Evolutionary conservation across 1,139 yeast species (phyloP).

Genomic region (Pichia sp.): DNA sequence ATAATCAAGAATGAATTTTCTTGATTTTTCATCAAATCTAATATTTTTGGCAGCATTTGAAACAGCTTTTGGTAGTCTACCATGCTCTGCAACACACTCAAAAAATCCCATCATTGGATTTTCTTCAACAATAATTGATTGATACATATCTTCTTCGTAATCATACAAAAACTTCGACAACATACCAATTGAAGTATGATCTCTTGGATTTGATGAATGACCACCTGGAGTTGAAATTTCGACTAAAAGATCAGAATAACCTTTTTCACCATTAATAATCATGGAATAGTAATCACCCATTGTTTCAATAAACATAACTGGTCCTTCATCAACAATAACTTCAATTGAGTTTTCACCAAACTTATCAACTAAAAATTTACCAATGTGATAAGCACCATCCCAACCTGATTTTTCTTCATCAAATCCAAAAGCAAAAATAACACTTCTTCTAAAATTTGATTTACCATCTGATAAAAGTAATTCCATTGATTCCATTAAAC

Average conservation of each 20-base stretch:
- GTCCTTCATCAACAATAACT: constrained; percentile 62
- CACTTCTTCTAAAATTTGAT: constrained; percentile 48
- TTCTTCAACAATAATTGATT: constrained; percentile 36
- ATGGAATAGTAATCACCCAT: constrained; percentile 23
- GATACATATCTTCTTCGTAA: constrained; percentile 47
- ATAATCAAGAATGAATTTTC: constrained; percentile 35
- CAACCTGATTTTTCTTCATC: constrained; percentile 67
- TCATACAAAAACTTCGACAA: constrained; percentile 44
- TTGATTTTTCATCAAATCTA: constrained; percentile 37
- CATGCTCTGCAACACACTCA: constrained; percentile 44
- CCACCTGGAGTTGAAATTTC: constrained; percentile 59
- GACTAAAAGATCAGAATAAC: constrained; percentile 46
- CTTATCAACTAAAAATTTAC: constrained; percentile 37
- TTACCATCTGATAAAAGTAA: constrained; percentile 36
- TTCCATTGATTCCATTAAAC: constrained; percentile 55
- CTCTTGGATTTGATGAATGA: constrained; percentile 68
- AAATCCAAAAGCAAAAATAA: constrained; percentile 58
- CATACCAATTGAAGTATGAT: constrained; percentile 70
- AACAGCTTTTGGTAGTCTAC: constrained; percentile 21
- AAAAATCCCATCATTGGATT: constrained; percentile 45
- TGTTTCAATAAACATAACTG: constrained; percentile 33
- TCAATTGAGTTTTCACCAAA: constrained; percentile 54
- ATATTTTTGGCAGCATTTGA: constrained; percentile 37
- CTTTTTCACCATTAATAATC: constrained; percentile 65
- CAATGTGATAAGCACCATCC: constrained; percentile 47